phyloP scores from a whole-genome alignment of 2,329 filamentous ascomycete species.

The Nemania abortiva region DNA sequence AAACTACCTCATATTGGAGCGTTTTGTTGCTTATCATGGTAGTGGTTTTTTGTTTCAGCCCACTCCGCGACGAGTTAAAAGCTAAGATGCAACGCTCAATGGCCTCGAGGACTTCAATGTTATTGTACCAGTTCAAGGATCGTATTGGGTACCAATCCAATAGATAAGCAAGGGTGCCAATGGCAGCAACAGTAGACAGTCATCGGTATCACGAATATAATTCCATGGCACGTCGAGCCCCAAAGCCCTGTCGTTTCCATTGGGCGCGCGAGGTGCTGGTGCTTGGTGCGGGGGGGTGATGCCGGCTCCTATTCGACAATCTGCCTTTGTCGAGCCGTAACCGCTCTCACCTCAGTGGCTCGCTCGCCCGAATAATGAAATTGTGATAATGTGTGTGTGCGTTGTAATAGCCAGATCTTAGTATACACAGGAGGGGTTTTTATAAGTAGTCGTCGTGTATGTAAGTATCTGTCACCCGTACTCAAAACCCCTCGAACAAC shows the following conservation, averaged over 20 bases:
- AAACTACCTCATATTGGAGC: background rate
- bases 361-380: background rate
- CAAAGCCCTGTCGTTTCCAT: conserved; percentile 10
- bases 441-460: background rate
- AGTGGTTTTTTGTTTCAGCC: background rate
- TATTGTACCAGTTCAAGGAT: conserved; percentile 5
- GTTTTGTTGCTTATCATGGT: background rate
- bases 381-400: background rate
- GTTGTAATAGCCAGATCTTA: conserved; percentile 7
- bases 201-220: conserved; percentile 28
- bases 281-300: conserved; percentile 23
- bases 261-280: background rate
- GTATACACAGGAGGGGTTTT: background rate
- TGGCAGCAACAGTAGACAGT: conserved; percentile 8
- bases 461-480: background rate
- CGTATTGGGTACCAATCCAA: conserved; percentile 33
- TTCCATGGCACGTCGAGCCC: conserved; percentile 5
- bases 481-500: too few relatives aligned
- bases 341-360: conserved; percentile 12
- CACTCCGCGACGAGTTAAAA: background rate
- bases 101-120: background rate
- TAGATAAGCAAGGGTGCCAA: conserved; percentile 34
- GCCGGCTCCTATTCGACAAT: conserved; percentile 29
- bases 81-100: conserved; percentile 1
- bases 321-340: conserved; percentile 9